phyloP scores from a whole-genome alignment of 306 rosid species.

The Hippophae tibetana region DNA sequence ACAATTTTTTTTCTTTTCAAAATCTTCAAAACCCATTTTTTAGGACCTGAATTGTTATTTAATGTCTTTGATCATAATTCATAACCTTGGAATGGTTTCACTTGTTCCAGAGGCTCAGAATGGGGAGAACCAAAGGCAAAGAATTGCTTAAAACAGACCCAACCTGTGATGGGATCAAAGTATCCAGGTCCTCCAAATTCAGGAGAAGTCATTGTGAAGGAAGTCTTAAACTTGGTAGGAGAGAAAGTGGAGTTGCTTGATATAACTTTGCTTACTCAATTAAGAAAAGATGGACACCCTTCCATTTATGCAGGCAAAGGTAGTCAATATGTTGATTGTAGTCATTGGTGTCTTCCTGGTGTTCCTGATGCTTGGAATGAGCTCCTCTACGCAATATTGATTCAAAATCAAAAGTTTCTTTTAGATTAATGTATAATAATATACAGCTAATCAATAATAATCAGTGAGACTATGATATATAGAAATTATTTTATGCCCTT shows the following conservation, averaged over 20 bases:
- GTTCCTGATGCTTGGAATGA: constrained; percentile 78
- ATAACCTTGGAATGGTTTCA: neutral
- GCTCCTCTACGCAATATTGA: constrained; percentile 44
- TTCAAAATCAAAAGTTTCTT: neutral
- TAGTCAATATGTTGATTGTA: constrained; percentile 35
- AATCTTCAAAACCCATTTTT: no score
- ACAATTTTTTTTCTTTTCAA: no score
- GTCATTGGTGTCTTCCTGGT: constrained; percentile 72
- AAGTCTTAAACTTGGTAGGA: constrained; percentile 24
- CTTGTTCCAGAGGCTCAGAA: constrained; percentile 15
- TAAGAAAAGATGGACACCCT: constrained; percentile 70
- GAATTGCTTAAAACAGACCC: constrained; percentile 26
- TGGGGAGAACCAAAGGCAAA: constrained; percentile 25
- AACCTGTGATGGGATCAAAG: constrained; percentile 30
- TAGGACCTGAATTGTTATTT: no score
- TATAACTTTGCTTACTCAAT: constrained; percentile 52
- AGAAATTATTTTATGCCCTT: no score
- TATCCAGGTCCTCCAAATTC: constrained; percentile 28
- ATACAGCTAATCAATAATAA: no score
- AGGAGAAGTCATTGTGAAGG: constrained; percentile 46
- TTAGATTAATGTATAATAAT: no score
- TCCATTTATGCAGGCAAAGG: constrained; percentile 45
- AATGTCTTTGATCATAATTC: neutral
- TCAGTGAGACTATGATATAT: no score
- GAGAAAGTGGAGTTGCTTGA: constrained; percentile 40